These are phyloP conservation scores for Suillus hirtellus DNA, from an alignment of 768 basidiomycete species.

Conservation along the genomic window DNA sequence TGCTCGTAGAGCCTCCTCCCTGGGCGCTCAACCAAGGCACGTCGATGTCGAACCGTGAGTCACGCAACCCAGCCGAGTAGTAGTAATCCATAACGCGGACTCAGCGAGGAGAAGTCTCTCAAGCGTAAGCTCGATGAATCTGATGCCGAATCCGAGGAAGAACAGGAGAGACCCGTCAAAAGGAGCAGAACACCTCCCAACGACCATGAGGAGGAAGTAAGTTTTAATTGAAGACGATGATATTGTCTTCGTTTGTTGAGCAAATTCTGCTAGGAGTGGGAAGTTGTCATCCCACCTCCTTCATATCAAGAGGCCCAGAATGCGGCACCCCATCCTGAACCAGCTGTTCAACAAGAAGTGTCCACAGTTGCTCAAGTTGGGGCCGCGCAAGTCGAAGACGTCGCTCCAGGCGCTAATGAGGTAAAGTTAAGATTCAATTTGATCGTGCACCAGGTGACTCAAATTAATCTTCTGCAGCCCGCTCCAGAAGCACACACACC, in stretches of 20 bases:
- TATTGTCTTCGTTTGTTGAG: constrained; percentile 19
- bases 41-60: constrained; percentile 32
- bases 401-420: constrained; percentile 14
- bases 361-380: constrained; percentile 9
- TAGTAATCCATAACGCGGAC: constrained; percentile 28
- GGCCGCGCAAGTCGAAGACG: constrained; percentile 7
- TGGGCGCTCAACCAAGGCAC: constrained; percentile 19
- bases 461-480: constrained; percentile 8
- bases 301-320: constrained; percentile 26
- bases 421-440: constrained; percentile 15
- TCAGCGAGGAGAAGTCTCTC: constrained; percentile 30
- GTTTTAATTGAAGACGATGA: constrained; percentile 15
- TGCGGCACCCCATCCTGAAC: constrained; percentile 8
- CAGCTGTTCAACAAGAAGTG: constrained; percentile 4
- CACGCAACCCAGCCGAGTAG: constrained; percentile 29
- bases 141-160: constrained; percentile 32
- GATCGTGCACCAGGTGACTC: constrained; percentile 5
- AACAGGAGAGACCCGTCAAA: constrained; percentile 28
- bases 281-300: constrained; percentile 33
- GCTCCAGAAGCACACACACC: constrained; percentile 13
- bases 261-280: constrained; percentile 31
- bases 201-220: constrained; percentile 32
- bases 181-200: constrained; percentile 45
- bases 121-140: constrained; percentile 33
- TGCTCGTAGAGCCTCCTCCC: constrained; percentile 39